Evolutionary conservation across 129 eudicot genomes (phyloP).

Genomic region (Glebionis coronaria): DNA sequence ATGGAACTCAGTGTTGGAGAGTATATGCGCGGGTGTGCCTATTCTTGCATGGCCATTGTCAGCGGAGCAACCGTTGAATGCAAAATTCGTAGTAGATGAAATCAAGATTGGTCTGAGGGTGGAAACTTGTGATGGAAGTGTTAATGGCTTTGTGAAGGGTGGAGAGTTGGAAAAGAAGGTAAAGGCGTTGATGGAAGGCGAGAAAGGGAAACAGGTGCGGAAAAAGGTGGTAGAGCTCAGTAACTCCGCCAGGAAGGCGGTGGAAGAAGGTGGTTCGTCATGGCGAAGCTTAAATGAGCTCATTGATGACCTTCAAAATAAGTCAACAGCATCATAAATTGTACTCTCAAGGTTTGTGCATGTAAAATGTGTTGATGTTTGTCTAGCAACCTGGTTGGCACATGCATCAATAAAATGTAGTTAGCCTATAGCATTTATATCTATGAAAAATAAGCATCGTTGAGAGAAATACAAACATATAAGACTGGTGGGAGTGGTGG

Average conservation of each 20-base stretch:
- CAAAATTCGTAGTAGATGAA: slow-evolving; percentile 27
- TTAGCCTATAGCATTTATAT: no score
- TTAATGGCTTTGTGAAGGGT: slow-evolving; percentile 35
- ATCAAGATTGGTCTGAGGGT: slow-evolving; percentile 33
- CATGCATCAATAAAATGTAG: no score
- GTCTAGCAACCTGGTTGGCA: no score
- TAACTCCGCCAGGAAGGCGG: slow-evolving; percentile 25
- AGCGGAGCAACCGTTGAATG: slow-evolving; percentile 44
- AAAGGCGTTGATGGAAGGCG: slow-evolving; percentile 49
- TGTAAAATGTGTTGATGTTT: no score
- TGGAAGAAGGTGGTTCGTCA: slow-evolving; percentile 42
- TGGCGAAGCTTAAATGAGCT: slow-evolving; percentile 27
- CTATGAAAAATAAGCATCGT: no score
- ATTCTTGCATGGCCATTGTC: slow-evolving; percentile 35
- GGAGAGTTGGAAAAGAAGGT: slow-evolving; percentile 33
- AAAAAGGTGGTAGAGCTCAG: slow-evolving; percentile 32
- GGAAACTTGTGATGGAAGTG: slow-evolving; percentile 29
- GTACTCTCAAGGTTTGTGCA: no score
- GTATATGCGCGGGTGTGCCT: slow-evolving; percentile 30
- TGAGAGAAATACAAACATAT: no score
- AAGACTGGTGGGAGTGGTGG: no score
- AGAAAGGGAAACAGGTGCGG: slow-evolving; percentile 33
- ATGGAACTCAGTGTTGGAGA: slow-evolving; percentile 38
- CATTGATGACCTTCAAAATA: slow-evolving; percentile 22
- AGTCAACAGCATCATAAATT: background rate